A percentile compares a stretch with the other conserved stretches of the same genome.
Evolutionary conservation across 2,329 filamentous ascomycete species (phyloP).

Genomic region (Lasiodiplodia sp.): DNA sequence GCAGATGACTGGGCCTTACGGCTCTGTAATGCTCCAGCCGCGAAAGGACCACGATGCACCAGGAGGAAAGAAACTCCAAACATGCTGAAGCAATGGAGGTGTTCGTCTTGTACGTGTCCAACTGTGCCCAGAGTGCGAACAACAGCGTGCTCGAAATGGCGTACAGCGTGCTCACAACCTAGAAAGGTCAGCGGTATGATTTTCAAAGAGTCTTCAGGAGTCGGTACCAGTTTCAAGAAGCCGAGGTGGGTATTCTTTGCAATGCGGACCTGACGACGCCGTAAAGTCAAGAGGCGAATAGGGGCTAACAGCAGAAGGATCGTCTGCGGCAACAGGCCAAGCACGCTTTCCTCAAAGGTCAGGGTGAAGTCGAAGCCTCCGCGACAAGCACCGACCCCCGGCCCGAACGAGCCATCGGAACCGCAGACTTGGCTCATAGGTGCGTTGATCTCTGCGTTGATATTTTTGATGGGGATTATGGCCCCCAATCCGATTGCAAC

Average conservation of each 20-base stretch:
- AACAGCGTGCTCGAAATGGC: conserved; percentile 36
- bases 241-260: conserved; percentile 20
- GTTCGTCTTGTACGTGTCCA: conserved; percentile 35
- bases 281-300: conserved; percentile 38
- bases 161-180: conserved; percentile 34
- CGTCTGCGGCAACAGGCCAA: conserved; percentile 38
- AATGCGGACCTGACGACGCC: conserved; percentile 34
- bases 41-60: conserved; percentile 30
- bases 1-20: conserved; percentile 38
- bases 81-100: conserved; percentile 36
- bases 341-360: conserved; percentile 40
- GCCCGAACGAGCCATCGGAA: conserved; percentile 38
- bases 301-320: conserved; percentile 38
- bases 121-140: conserved; percentile 35
- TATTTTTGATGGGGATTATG: neutral
- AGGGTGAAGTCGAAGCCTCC: conserved; percentile 42
- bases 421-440: conserved; percentile 31
- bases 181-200: conserved; percentile 32
- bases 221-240: conserved; percentile 7
- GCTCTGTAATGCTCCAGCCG: conserved; percentile 41
- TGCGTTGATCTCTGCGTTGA: neutral
- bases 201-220: conserved; percentile 28
- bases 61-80: conserved; percentile 11
- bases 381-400: conserved; percentile 35
- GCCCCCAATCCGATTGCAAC: neutral